Conservation (phyloP, 169 alveolate species). For the Cyclospora cayetanensis region DNA sequence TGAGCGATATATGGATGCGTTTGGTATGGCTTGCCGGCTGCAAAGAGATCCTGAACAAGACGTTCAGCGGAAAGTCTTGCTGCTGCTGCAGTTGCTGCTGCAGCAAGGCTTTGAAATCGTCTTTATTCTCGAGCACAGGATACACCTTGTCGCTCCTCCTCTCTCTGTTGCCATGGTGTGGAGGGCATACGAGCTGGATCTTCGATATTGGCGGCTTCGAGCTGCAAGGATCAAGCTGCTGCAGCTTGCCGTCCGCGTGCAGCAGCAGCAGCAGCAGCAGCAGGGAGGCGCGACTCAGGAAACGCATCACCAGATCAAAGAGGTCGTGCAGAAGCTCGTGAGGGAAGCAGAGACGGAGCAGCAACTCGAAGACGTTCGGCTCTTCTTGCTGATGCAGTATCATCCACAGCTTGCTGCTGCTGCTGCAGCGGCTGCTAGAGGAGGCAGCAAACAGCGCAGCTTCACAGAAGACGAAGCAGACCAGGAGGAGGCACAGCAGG, state of each 20-base stretch:
- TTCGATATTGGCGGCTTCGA: constrained; percentile 4
- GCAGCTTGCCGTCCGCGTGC: constrained; percentile 3
- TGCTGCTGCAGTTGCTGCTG: constrained; percentile 80
- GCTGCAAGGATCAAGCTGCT: constrained; percentile 8
- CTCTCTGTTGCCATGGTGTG: constrained; percentile 82
- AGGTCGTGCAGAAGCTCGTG: background rate
- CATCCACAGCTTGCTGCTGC: background rate
- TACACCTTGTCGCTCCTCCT: constrained; percentile 83
- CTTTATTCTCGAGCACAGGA: constrained; percentile 81
- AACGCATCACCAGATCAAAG: background rate
- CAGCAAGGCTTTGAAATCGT: constrained; percentile 83
- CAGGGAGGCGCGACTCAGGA: background rate
- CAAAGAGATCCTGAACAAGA: constrained; percentile 31
- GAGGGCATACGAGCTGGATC: constrained; percentile 83
- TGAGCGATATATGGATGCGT: constrained; percentile 14
- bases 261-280: constrained; percentile 45
- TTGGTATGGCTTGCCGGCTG: constrained; percentile 3
- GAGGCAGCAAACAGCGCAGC: background rate
- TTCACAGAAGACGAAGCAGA: background rate
- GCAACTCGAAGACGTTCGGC: background rate
- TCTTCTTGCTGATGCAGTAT: background rate
- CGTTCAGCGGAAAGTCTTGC: constrained; percentile 73
- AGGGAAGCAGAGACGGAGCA: background rate
- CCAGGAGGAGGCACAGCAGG: background rate
- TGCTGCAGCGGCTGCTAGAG: constrained; percentile 17